Percentiles rank a stretch among this genome's conserved stretches.
These are phyloP conservation scores for Tausonia pullulans DNA, from an alignment of 1,284 basidiomycete genomes.

Conservation along the genomic window DNA sequence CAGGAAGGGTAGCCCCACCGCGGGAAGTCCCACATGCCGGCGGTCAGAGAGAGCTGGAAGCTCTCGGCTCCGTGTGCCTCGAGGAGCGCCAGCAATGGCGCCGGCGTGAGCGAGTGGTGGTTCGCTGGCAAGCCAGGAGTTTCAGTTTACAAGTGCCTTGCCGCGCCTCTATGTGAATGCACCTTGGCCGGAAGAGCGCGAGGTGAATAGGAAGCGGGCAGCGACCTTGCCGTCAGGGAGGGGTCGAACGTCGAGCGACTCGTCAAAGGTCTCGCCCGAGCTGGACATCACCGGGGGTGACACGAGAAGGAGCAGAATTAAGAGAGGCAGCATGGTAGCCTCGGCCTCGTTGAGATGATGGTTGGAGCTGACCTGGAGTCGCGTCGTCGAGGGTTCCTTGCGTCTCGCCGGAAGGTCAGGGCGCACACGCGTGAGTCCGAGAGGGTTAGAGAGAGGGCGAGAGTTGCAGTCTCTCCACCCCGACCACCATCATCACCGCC, in stretches of 20 bases:
- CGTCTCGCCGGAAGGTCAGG: no score
- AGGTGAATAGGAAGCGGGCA: constrained; percentile 72
- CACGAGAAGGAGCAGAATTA: no score
- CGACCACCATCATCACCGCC: no score
- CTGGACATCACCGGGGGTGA: neutral
- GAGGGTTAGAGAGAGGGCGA: no score
- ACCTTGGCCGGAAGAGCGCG: constrained; percentile 39
- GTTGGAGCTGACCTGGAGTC: no score
- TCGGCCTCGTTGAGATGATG: no score
- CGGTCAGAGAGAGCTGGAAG: constrained; percentile 73
- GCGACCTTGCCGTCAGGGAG: constrained; percentile 74
- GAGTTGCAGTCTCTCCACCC: no score
- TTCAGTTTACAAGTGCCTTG: constrained; percentile 15
- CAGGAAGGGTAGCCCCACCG: constrained; percentile 66
- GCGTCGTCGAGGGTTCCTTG: no score
- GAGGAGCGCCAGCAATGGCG: constrained; percentile 73
- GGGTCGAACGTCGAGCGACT: constrained; percentile 59
- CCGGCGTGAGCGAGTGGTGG: constrained; percentile 74
- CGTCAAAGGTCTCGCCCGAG: constrained; percentile 32
- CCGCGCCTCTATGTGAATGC: neutral
- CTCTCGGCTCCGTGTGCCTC: constrained; percentile 73
- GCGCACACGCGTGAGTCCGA: no score
- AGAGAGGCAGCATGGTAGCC: no score
- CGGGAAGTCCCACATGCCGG: constrained; percentile 81
- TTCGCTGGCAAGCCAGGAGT: constrained; percentile 42